Evolutionary conservation across 2,329 filamentous ascomycete species (phyloP).

Genomic region (Monilinia fructicola): DNA sequence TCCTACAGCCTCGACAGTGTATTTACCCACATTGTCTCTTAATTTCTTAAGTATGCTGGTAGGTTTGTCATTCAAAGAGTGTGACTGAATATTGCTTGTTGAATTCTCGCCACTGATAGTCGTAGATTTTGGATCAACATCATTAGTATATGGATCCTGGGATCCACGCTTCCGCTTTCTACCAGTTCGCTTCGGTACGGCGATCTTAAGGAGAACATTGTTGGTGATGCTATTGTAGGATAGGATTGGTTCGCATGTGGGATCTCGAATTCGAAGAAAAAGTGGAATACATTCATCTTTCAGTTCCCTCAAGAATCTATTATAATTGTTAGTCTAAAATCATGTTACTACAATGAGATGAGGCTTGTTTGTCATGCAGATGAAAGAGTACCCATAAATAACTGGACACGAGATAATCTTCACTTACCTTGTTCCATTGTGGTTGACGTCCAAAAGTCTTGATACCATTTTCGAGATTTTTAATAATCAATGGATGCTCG

Average conservation of each 20-base stretch:
- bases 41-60: constrained; percentile 60
- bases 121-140: constrained; percentile 1
- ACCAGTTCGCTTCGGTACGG: constrained; percentile 82
- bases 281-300: constrained; percentile 57
- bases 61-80: constrained; percentile 53
- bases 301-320: constrained; percentile 48
- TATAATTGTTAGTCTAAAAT: neutral
- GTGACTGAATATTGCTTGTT: constrained; percentile 43
- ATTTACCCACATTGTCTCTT: constrained; percentile 66
- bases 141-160: constrained; percentile 58
- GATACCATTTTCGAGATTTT: constrained; percentile 63
- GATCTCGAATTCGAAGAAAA: constrained; percentile 78
- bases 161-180: constrained; percentile 82
- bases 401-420: neutral
- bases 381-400: neutral
- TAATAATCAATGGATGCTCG: constrained; percentile 66
- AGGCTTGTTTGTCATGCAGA: neutral
- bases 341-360: constrained; percentile 28
- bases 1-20: constrained; percentile 69
- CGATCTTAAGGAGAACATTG: constrained; percentile 83
- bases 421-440: constrained; percentile 38
- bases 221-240: constrained; percentile 75
- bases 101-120: constrained; percentile 4
- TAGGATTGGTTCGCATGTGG: constrained; percentile 72
- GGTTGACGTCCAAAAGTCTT: constrained; percentile 53